Evolutionary conservation across 257 asterid species (phyloP).

Genomic region (Gardenia jasminoides): DNA sequence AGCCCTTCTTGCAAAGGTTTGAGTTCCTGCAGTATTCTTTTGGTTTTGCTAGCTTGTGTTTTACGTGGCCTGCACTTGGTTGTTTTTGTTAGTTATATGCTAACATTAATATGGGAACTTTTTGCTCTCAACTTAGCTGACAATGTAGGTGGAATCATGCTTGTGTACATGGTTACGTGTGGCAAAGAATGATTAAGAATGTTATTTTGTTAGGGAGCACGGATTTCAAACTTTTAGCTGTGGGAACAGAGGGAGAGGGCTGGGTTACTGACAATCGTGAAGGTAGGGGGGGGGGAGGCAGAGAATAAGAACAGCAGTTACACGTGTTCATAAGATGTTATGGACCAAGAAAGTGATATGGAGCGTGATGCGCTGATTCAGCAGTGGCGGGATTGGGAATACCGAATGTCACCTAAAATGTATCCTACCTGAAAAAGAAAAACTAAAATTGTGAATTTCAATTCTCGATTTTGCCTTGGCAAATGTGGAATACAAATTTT

Average conservation of each 20-base stretch:
- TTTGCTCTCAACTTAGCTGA: not conserved
- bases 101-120: not conserved
- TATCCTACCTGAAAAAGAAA: too few relatives aligned
- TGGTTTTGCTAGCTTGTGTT: slow-evolving; percentile 3
- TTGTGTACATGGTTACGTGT: too few relatives aligned
- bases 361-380: not conserved
- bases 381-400: not conserved
- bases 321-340: not conserved
- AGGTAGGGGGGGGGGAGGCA: not conserved
- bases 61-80: not conserved
- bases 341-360: not conserved
- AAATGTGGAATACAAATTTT: not conserved
- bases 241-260: too few relatives aligned
- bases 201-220: not conserved
- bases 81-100: too few relatives aligned
- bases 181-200: not conserved
- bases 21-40: not conserved
- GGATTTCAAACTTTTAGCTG: too few relatives aligned
- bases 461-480: not conserved
- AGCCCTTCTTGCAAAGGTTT: slow-evolving; percentile 81
- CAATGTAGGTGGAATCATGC: not conserved
- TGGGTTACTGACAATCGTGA: not conserved
- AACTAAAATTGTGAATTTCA: too few relatives aligned
- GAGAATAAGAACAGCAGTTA: not conserved
- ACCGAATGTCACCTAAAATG: too few relatives aligned